A percentile compares a stretch with the other conserved stretches of the same genome.
phyloP scores from a whole-genome alignment of 78 protist species.

The Protostelium mycophagum region DNA sequence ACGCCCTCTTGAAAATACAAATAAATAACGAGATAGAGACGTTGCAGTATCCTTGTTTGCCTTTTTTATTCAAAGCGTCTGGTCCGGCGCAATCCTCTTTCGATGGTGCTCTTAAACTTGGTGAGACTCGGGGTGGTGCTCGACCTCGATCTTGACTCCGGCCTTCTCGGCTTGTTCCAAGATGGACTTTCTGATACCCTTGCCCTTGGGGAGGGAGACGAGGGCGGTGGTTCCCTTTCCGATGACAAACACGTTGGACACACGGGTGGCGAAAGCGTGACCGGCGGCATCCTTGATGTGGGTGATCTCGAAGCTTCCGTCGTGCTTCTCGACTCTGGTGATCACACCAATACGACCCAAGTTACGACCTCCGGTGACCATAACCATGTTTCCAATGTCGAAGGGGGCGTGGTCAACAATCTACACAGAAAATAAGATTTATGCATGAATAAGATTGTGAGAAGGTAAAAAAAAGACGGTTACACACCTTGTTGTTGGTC shows the following conservation, averaged over 20 bases:
- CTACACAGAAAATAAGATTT: too few relatives aligned
- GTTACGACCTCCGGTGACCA: constrained; percentile 97
- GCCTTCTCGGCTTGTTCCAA: constrained; percentile 48
- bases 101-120: neutral
- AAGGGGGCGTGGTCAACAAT: constrained; percentile 51
- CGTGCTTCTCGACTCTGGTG: constrained; percentile 84
- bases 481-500: constrained; percentile 66
- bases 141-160: constrained; percentile 35
- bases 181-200: constrained; percentile 86
- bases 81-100: too few relatives aligned
- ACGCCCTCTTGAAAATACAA: too few relatives aligned
- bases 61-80: neutral
- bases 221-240: constrained; percentile 86
- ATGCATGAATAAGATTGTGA: too few relatives aligned
- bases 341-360: constrained; percentile 98
- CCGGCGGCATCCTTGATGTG: constrained; percentile 93
- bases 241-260: constrained; percentile 94
- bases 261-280: constrained; percentile 96
- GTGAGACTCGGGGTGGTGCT: neutral
- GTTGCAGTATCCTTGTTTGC: neutral
- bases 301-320: constrained; percentile 96
- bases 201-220: constrained; percentile 92
- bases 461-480: too few relatives aligned
- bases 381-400: constrained; percentile 80
- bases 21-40: too few relatives aligned